A percentile compares a stretch with the other conserved stretches of the same genome.
Conservation (phyloP, 78 protist genomes). For the Dictyostelium firmibasis region DNA sequence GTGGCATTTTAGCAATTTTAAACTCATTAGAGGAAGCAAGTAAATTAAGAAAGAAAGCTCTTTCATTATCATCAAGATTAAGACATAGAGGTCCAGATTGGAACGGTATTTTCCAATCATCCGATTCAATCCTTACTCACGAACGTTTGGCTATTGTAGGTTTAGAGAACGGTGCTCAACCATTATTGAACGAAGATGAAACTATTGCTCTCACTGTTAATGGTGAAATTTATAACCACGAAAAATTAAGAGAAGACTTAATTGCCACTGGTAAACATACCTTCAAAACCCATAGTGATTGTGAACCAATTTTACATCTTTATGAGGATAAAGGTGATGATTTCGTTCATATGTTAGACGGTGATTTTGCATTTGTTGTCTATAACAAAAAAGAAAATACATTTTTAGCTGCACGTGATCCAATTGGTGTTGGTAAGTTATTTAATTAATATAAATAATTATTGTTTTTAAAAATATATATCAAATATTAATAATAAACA, state of each 20-base stretch:
- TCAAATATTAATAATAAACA: too few species aligned
- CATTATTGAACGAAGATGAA: constrained; percentile 72
- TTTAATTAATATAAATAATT: background rate
- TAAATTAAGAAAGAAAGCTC: constrained; percentile 44
- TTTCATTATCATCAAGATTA: constrained; percentile 72
- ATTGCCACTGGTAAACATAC: constrained; percentile 51
- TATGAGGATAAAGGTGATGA: constrained; percentile 81
- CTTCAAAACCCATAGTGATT: constrained; percentile 87
- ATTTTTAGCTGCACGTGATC: constrained; percentile 93
- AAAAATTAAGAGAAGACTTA: constrained; percentile 26
- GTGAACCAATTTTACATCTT: constrained; percentile 89
- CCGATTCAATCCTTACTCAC: constrained; percentile 80
- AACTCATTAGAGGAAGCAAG: constrained; percentile 50
- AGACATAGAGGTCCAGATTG: constrained; percentile 96
- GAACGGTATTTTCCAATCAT: constrained; percentile 78
- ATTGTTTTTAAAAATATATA: too few species aligned
- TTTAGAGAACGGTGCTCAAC: constrained; percentile 90
- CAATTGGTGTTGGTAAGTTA: constrained; percentile 88
- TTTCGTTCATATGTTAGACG: constrained; percentile 77
- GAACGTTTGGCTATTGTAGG: constrained; percentile 92
- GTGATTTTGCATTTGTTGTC: constrained; percentile 90
- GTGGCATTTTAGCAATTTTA: constrained; percentile 86
- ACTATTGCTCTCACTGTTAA: constrained; percentile 83
- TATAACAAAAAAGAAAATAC: constrained; percentile 45
- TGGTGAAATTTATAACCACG: constrained; percentile 96